A percentile compares a stretch with the other conserved stretches of the same genome.
Conservation (phyloP, 2,329 filamentous ascomycete species). For the Pestalotiopsis sp. region DNA sequence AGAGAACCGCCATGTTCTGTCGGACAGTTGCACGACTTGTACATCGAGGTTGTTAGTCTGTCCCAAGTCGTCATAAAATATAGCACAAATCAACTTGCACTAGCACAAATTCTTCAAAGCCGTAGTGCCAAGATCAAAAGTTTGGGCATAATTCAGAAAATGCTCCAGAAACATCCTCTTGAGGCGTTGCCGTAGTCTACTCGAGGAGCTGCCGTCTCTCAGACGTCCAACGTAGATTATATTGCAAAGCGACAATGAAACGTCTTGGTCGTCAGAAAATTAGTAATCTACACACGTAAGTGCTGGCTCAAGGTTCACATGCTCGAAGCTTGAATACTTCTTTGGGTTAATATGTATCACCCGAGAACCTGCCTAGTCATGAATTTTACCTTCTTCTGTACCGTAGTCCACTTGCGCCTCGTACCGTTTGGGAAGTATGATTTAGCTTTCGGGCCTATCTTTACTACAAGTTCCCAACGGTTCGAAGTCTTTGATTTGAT, state of each 20-base stretch:
- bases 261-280: neutral
- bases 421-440: neutral
- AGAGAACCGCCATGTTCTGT: neutral
- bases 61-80: neutral
- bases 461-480: slow-evolving; percentile 10
- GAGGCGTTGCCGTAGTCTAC: slow-evolving; percentile 25
- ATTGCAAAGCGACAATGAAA: neutral
- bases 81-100: neutral
- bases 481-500: slow-evolving; percentile 15
- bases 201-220: slow-evolving; percentile 22
- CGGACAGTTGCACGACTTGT: neutral
- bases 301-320: neutral
- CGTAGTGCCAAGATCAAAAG: neutral
- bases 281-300: neutral
- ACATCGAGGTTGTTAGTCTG: neutral
- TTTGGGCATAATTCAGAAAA: neutral
- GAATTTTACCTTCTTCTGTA: slow-evolving; percentile 21
- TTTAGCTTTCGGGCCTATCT: slow-evolving; percentile 18
- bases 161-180: slow-evolving; percentile 1
- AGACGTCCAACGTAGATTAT: neutral
- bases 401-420: neutral
- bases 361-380: no score
- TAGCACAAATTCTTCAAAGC: neutral
- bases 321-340: neutral
- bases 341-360: no score